Base-by-base conservation (phyloP, 2,329 filamentous ascomycete species). In the Venturia asperata region DNA sequence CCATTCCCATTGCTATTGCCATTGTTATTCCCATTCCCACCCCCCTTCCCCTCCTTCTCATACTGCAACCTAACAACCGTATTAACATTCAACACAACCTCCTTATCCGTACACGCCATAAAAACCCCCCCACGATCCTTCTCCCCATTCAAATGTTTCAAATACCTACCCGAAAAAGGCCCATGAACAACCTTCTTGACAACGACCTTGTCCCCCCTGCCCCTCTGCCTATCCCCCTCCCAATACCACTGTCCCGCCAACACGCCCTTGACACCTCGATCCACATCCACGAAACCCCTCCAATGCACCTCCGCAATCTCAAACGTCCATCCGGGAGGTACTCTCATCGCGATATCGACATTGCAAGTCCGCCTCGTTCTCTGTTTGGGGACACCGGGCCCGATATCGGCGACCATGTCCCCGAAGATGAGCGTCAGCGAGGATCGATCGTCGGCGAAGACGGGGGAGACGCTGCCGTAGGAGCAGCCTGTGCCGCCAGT, bases 401-500 rank as follows among this genome's bases (percentile, higher is more conserved):
- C 61, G 2, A 63, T 27, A 10, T 63, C 43, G 2, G 61, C 61
- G 11, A 63, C 11, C 5, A 63, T 9, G 61, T 63, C 61, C 41
- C 49, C 39, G 61, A 63, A 49, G 61, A 63, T 63, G 41, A 63
- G 61, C 7, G 61, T 63, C 49, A 63, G 61, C 4, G 42, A 37
- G 4, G 17, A 21, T 41, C 61, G 61, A 24, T 63, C 45, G 41
- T 37, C 41, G 41, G 34, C 42, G 42, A 63, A 63, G 61, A 21
- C n/a, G 34, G 61, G 34, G 9, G 41, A 9, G 13, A 63, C 61
- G 61, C 11, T 45, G 41, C 42, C 43, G 61, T 21, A n/a, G n/a
- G 34, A 37, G n/a, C 61, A 63, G 10, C 42, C 42, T 30, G 61
- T 27, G 43, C 61, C 61, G 5, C 41, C 61, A 5, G 49, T 55